phyloP scores from a whole-genome alignment of 106 monocot species.

The Hemerocallis citrina region DNA sequence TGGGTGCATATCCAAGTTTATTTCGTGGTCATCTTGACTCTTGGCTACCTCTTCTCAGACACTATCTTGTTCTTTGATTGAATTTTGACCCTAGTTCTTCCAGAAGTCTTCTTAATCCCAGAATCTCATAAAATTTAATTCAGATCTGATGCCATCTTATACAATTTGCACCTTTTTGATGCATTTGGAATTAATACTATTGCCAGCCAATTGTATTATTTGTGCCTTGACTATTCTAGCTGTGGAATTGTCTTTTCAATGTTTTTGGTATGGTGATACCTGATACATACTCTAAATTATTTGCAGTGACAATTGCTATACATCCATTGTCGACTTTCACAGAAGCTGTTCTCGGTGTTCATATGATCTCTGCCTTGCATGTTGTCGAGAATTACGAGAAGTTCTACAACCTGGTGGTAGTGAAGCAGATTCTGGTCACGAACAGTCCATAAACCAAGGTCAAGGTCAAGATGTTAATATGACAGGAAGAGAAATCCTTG shows the following conservation, averaged over 20 bases:
- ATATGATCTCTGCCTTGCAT: slow-evolving; percentile 47
- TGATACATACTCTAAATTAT: not conserved
- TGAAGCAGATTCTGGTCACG: slow-evolving; percentile 8
- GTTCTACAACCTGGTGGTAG: slow-evolving; percentile 34
- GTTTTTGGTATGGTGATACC: not conserved
- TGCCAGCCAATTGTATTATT: not conserved
- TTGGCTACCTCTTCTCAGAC: too few species aligned
- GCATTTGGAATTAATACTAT: not conserved
- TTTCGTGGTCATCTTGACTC: not conserved
- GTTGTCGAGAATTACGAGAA: slow-evolving; percentile 56
- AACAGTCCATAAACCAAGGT: not conserved
- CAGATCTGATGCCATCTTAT: not conserved
- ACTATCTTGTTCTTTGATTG: too few species aligned
- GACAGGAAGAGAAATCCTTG: not conserved
- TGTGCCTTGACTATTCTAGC: not conserved
- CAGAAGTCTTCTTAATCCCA: not conserved
- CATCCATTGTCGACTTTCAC: slow-evolving; percentile 61
- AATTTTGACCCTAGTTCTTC: not conserved
- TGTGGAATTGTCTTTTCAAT: not conserved
- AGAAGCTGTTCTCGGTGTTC: slow-evolving; percentile 46
- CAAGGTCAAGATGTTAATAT: not conserved
- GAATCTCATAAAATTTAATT: not conserved
- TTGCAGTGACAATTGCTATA: slow-evolving; percentile 51
- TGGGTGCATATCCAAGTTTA: not conserved
- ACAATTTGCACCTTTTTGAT: not conserved